Evolutionary conservation across 2,329 filamentous ascomycete species (phyloP).

Genomic region (Colletotrichum gloeosporioides): DNA sequence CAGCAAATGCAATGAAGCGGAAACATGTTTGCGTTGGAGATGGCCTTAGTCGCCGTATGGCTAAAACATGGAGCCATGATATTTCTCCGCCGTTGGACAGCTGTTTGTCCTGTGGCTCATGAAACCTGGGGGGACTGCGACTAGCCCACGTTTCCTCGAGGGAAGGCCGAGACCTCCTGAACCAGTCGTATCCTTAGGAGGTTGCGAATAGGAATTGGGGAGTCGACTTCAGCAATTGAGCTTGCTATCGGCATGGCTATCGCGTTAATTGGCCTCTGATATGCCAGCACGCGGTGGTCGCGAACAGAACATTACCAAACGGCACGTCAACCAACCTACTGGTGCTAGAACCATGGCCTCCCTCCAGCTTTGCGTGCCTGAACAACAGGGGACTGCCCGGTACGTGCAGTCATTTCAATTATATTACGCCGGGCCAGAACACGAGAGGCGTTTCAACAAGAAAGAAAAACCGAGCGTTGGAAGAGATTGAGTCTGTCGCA

Average conservation of each 20-base stretch:
- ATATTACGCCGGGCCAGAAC: background rate
- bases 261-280: background rate
- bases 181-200: background rate
- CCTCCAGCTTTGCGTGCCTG: background rate
- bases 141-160: background rate
- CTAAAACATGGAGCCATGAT: background rate
- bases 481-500: background rate
- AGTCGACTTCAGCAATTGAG: background rate
- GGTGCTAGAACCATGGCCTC: background rate
- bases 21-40: background rate
- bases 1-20: background rate
- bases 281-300: background rate
- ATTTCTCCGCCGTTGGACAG: background rate
- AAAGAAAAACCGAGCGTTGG: background rate
- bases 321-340: background rate
- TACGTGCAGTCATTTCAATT: background rate
- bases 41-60: background rate
- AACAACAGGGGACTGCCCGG: background rate
- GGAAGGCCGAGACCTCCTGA: background rate
- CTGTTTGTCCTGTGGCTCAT: background rate
- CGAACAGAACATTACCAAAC: background rate
- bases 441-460: background rate
- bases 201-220: background rate
- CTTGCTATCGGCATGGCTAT: background rate
- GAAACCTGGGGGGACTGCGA: background rate